Conservation (phyloP, 2,329 filamentous ascomycete species). For the Apiospora saccharicola region DNA sequence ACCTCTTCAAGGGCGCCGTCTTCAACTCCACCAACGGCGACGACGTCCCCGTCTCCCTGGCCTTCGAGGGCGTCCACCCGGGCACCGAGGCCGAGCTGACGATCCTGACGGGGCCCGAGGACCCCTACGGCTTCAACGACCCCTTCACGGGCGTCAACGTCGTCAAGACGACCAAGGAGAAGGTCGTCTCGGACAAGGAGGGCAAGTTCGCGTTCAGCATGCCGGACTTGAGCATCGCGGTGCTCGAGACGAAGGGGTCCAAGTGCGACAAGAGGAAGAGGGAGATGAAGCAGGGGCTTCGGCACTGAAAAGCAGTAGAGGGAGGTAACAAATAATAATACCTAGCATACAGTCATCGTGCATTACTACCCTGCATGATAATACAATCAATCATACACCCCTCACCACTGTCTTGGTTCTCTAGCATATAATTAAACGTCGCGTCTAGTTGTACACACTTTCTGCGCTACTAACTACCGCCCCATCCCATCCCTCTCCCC, state of each 20-base stretch:
- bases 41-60: conserved; percentile 53
- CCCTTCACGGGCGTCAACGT: conserved; percentile 54
- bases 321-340: too few relatives aligned
- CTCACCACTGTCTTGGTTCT: too few relatives aligned
- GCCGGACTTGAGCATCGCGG: conserved; percentile 60
- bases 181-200: conserved; percentile 49
- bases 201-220: conserved; percentile 59
- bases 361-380: neutral
- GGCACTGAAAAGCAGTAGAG: neutral
- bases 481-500: too few relatives aligned
- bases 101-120: conserved; percentile 50
- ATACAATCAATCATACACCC: too few relatives aligned
- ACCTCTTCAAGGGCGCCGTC: conserved; percentile 59
- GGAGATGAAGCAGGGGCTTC: conserved; percentile 6
- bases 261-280: neutral
- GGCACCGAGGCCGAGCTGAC: conserved; percentile 37
- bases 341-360: neutral
- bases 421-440: too few relatives aligned
- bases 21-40: conserved; percentile 57
- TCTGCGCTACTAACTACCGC: too few relatives aligned
- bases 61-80: conserved; percentile 51
- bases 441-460: too few relatives aligned
- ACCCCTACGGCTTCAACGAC: conserved; percentile 52
- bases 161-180: conserved; percentile 49
- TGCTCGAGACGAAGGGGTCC: conserved; percentile 51